Base-by-base conservation (phyloP, 2,329 filamentous ascomycete genomes). In the Didymella keratinophila region DNA sequence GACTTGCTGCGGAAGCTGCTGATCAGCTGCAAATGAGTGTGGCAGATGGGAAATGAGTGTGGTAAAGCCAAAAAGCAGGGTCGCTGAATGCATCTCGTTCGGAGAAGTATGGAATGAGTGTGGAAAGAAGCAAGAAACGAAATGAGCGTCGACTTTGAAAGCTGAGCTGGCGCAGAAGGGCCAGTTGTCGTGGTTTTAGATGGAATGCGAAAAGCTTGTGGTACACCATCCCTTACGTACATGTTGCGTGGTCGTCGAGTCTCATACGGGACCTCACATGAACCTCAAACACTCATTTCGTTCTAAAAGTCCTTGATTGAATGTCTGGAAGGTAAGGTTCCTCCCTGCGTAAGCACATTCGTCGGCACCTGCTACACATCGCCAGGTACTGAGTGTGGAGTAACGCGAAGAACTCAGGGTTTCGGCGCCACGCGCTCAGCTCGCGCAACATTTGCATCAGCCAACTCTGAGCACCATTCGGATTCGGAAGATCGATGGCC, bases 171-270 rank as follows among this genome's bases (percentile, higher is more conserved):
- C 37, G 23, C 36, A 43, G 49, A 34, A 44, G 44, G 44, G 49
- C 36, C 49, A 58, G 55, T 58, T 58, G 55, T 43, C 49, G 48
- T 30, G 30, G 49, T 52, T 52, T 58, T 58, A 18, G 36, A 39
- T 32, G 55, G 55, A 58, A 58, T 58, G 55, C 27, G 30, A 46
- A 41, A 48, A 44, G 23, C 16, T 16, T 20, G 48, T 52, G 10
- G 37, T 43, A 52, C 55, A 44, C 18, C 37, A 47, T 48, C 55
- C 55, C 55, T 58, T 58, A 21, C 55, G 36, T 58, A 12, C 27
- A 20, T 1, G 37, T 30, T 48, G 48, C 55, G 48, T 57, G 48
- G 55, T 21, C 34, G 5, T 36, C 23, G 20, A 34, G 14, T 48
- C 27, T 42, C 21, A 48, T 52, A 46, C 37, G 23, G 44, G 43